Conservation (phyloP, 2,329 filamentous ascomycete genomes). For the Nectriaceae sp. region DNA sequence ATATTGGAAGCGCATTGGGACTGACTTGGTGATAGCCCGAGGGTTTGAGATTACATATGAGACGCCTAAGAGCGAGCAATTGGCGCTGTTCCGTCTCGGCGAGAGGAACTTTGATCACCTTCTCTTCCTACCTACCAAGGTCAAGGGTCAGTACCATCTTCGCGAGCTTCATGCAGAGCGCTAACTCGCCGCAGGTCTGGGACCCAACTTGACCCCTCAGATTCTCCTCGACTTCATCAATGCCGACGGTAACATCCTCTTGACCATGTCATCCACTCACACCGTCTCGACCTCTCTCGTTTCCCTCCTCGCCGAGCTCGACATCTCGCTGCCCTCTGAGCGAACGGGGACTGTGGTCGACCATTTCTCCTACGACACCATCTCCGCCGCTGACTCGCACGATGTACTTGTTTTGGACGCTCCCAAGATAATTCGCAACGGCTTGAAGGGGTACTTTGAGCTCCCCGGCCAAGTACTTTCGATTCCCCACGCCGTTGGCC, state of each 20-base stretch:
- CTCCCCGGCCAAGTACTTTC: constrained; percentile 62
- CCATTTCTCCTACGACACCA: constrained; percentile 89
- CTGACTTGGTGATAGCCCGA: constrained; percentile 59
- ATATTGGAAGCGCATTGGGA: too few relatives aligned
- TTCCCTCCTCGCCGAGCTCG: constrained; percentile 82
- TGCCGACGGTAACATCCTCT: constrained; percentile 84
- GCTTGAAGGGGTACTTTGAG: constrained; percentile 76
- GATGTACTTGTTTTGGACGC: constrained; percentile 81
- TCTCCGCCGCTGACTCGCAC: constrained; percentile 78
- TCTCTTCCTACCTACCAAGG: constrained; percentile 82
- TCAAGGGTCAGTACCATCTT: constrained; percentile 68
- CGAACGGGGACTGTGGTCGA: constrained; percentile 86
- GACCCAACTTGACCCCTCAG: constrained; percentile 84
- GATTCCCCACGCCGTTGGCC: constrained; percentile 80
- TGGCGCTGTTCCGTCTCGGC: constrained; percentile 82
- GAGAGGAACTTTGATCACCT: constrained; percentile 91
- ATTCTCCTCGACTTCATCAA: constrained; percentile 89
- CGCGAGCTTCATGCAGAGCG: neutral
- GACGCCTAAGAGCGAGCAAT: constrained; percentile 76
- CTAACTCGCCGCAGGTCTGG: constrained; percentile 62
- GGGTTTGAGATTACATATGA: constrained; percentile 81
- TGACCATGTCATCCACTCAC: constrained; percentile 75
- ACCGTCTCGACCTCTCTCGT: constrained; percentile 72
- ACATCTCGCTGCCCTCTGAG: constrained; percentile 84
- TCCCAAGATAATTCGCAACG: constrained; percentile 65